Conservation (phyloP, 2,329 filamentous ascomycete genomes). For the Cladosporium cucumerinum region DNA sequence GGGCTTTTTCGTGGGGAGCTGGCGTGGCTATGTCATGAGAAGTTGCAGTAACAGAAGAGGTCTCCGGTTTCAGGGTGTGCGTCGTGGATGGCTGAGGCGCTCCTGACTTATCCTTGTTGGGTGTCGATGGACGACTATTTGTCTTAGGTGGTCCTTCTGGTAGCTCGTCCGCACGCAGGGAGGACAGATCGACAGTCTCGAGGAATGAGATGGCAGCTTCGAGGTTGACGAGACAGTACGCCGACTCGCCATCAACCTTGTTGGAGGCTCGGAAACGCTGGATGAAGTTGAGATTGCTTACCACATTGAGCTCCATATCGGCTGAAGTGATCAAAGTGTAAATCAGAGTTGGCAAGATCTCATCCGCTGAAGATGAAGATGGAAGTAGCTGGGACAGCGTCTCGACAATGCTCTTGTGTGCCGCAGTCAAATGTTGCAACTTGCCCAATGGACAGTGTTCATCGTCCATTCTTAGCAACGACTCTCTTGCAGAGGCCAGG, state of each 20-base stretch:
- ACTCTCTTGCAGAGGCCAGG: slow-evolving; percentile 64
- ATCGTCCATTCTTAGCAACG: slow-evolving; percentile 77
- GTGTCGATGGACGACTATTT: slow-evolving; percentile 47
- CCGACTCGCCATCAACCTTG: slow-evolving; percentile 88
- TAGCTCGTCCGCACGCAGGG: slow-evolving; percentile 72
- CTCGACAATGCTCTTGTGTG: slow-evolving; percentile 93
- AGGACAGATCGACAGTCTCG: slow-evolving; percentile 91
- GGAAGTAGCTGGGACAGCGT: slow-evolving; percentile 65
- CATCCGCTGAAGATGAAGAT: slow-evolving; percentile 84
- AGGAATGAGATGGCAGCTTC: slow-evolving; percentile 93
- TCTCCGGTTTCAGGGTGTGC: slow-evolving; percentile 35
- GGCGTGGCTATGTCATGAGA: slow-evolving; percentile 27
- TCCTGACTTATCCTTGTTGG: slow-evolving; percentile 38
- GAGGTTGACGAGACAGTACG: slow-evolving; percentile 93
- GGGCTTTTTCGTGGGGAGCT: slow-evolving; percentile 26
- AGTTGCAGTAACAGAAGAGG: slow-evolving; percentile 26
- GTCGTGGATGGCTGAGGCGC: slow-evolving; percentile 31
- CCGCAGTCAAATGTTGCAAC: slow-evolving; percentile 78
- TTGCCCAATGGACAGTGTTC: slow-evolving; percentile 88
- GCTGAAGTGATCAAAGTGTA: slow-evolving; percentile 91
- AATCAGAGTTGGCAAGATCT: slow-evolving; percentile 94
- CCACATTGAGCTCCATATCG: slow-evolving; percentile 78
- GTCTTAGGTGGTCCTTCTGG: slow-evolving; percentile 64
- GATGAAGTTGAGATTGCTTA: slow-evolving; percentile 94
- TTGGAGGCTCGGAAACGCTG: slow-evolving; percentile 82